Evolutionary conservation across 345 rosid species (phyloP), one percentile per base, ranked within the genome.

Genomic region (Eucalyptus urophylla): DNA sequence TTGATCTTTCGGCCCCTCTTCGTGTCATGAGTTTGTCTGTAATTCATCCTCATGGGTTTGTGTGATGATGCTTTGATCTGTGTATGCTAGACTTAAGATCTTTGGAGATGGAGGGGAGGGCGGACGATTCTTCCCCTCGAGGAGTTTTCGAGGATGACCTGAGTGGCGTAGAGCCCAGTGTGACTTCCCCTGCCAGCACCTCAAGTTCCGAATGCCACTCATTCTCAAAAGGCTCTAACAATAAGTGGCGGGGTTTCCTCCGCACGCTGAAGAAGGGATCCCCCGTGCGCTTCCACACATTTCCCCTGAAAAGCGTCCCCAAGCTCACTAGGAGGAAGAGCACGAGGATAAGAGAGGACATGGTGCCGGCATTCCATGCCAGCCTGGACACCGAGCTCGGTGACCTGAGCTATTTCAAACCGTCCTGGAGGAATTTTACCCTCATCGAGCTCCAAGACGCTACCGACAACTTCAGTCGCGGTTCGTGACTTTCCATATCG

Each of bases 401-500:
- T 51, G 87, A 97, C 13, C 89, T 95, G 49, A 90, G 15, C 92
- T 91, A 89, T 86, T 94, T 97, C 86, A 95, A 95, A 90, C 92
- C 98, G 62, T 90, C 94, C 17, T 96, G 98, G 99, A 97, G 92
- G 92, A 96, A 95, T 90, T 97, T 94, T 88, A 89, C 98, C 11
- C 94, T 97, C 72, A 80, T 89, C 15, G 98, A 98, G 76, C 93
- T 97, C 87, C 91, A 90, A 47, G 94, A 94, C 47, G 99, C 99
- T 8, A 98, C 99, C 29, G 86, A 95, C 29, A 87, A 91, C 91
- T 98, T 93, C 90, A 95, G 97, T 92, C 93, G 80, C 24, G 99
- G 99, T 97, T 87, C 80, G 92, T 8, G n/a, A 29, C 29, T 89
- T 50, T 14, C 10, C 21, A 29, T 49, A 47, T 51, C 40, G 27